Conservation (phyloP, 495 filamentous ascomycete genomes). For the Extremus antarcticus region DNA sequence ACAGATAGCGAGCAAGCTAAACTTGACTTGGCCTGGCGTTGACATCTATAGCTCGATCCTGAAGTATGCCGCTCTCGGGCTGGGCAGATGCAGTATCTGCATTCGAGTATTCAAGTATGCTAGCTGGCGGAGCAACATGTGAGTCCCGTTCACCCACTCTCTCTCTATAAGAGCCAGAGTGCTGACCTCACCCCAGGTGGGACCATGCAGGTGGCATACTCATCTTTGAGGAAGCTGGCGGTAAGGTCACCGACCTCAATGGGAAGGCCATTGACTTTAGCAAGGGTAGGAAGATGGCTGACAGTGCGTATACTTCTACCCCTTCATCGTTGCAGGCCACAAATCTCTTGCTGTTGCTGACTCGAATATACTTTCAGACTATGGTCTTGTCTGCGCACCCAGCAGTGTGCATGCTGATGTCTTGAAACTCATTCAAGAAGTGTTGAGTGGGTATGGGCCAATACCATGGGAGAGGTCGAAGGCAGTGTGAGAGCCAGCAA, state of each 20-base stretch:
- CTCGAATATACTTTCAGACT: background rate
- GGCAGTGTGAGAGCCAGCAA: too few relatives aligned
- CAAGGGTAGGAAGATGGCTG: conserved; percentile 20
- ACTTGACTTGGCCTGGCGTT: conserved; percentile 39
- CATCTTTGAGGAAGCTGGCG: conserved; percentile 54
- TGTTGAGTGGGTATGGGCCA: background rate
- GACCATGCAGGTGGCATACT: conserved; percentile 63
- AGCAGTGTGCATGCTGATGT: background rate
- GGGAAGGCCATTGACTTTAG: conserved; percentile 31
- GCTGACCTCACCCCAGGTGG: too few relatives aligned
- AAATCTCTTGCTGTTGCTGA: background rate
- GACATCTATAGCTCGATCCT: conserved; percentile 55
- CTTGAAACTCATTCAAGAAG: background rate
- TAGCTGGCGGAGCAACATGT: conserved; percentile 24
- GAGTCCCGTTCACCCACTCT: too few relatives aligned
- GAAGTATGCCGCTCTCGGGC: conserved; percentile 50
- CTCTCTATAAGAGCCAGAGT: too few relatives aligned
- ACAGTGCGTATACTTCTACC: background rate
- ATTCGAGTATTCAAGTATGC: conserved; percentile 46
- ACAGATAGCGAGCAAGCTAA: conserved; percentile 38
- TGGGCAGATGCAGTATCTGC: conserved; percentile 48
- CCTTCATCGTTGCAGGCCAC: background rate
- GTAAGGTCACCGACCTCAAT: conserved; percentile 50
- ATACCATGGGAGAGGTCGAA: background rate
- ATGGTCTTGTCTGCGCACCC: background rate